Base-by-base conservation (phyloP, 441 rosid genomes). In the Gossypium trilobum region DNA sequence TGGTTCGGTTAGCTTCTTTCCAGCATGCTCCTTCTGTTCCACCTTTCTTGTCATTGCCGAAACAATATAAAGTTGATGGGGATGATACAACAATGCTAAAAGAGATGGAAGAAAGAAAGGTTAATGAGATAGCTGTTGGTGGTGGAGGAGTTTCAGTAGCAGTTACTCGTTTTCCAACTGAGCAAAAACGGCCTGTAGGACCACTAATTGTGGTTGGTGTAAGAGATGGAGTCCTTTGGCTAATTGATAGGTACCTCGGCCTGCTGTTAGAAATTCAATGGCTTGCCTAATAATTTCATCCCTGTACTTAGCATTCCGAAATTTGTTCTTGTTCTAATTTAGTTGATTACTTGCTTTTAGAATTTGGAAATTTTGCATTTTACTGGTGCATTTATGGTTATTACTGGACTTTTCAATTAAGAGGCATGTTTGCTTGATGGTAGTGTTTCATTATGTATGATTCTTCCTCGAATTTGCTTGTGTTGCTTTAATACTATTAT, bases 61-160 rank as follows among this genome's bases (percentile, higher is more conserved):
- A 82, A 75, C 98, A 89, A 80, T 78, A 92, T 36, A 92, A 84
- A 84, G 87, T 81, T 77, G 98, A 90, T 84, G 93, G 84, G 14
- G 92, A 87, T 79, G 97, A 95, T 78, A 54, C 83, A 69, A 73
- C 79, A 57, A 69, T 83, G 80, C 84, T 81, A 46, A 87, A 73
- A 78, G 89, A 89, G 74, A 67, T 84, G 27, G 98, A 92, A 72
- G 97, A 94, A 73, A 88, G 90, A 83, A 87, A 84, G 83, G 75
- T 76, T 82, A 88, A 76, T 82, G 99, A 95, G 86, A 84, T 92
- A 78, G 99, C 98, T 84, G 99, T 95, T 75, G 99, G 98, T 80
- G 99, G 99, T 73, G 99, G 99, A 70, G 99, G 99, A 74, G 93
- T 95, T 71, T 88, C 98, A 48, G 98, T 95, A 68, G 99, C 98